Percentiles rank a stretch among this genome's conserved stretches.
Evolutionary conservation across 2,329 filamentous ascomycete species (phyloP).

Genomic region (Botryotinia globosa): DNA sequence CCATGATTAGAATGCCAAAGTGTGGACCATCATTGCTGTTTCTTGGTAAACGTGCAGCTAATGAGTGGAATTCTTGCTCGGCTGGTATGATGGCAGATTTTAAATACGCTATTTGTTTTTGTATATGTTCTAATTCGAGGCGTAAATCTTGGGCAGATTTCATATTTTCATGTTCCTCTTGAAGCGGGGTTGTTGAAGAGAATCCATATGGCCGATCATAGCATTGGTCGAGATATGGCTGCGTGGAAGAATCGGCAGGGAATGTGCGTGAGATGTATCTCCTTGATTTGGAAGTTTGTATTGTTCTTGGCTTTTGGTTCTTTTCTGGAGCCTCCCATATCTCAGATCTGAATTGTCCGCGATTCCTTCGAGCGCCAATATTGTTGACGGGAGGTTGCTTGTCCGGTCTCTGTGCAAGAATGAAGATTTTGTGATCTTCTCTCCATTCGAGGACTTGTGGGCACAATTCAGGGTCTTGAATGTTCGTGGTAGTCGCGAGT

Average conservation of each 20-base stretch:
- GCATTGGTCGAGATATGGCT: neutral
- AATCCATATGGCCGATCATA: slow-evolving; percentile 7
- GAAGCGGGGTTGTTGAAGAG: neutral
- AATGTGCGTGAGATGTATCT: slow-evolving; percentile 7
- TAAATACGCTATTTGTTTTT: neutral
- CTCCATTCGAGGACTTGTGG: neutral
- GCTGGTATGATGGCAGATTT: neutral
- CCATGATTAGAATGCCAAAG: neutral
- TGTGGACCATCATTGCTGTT: neutral
- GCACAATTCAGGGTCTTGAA: too few species aligned
- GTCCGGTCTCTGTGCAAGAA: neutral
- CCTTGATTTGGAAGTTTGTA: neutral
- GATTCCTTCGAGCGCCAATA: neutral
- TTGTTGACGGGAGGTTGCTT: neutral
- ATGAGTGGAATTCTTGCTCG: neutral
- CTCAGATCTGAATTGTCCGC: neutral
- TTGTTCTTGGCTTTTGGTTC: neutral
- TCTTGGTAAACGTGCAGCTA: neutral
- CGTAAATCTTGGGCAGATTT: neutral
- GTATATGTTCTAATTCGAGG: neutral
- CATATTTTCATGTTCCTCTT: too few species aligned
- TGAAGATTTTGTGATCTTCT: neutral
- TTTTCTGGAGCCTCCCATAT: neutral
- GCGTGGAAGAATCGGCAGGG: neutral
- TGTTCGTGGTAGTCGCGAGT: too few species aligned